Evolutionary conservation across 2,329 filamentous ascomycete species (phyloP).

Genomic region (Zasmidium citrigriseum): DNA sequence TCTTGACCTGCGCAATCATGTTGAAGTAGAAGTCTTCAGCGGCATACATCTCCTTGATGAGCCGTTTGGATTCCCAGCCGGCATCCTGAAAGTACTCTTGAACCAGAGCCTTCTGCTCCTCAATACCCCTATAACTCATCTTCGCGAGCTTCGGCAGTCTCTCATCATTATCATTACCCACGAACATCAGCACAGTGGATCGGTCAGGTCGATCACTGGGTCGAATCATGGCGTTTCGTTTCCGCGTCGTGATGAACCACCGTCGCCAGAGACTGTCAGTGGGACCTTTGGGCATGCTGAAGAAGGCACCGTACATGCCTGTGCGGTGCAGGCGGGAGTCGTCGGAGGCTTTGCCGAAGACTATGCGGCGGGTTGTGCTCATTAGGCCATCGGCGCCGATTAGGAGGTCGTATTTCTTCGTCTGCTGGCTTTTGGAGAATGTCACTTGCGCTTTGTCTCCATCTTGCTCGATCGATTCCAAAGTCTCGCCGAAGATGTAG

Average conservation of each 20-base stretch:
- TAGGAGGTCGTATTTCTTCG: slow-evolving; percentile 29
- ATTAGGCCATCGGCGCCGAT: slow-evolving; percentile 37
- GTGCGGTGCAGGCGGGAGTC: slow-evolving; percentile 18
- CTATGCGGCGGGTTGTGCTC: slow-evolving; percentile 29
- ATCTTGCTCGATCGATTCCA: slow-evolving; percentile 28
- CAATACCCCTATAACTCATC: slow-evolving; percentile 16
- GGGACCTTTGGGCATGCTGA: slow-evolving; percentile 27
- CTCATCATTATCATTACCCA: slow-evolving; percentile 25
- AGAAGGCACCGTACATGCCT: slow-evolving; percentile 35
- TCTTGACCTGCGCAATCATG: slow-evolving; percentile 34
- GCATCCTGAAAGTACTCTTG: slow-evolving; percentile 28
- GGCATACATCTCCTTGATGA: slow-evolving; percentile 29
- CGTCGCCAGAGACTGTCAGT: slow-evolving; percentile 32
- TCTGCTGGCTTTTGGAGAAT: slow-evolving; percentile 27
- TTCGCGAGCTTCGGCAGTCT: slow-evolving; percentile 20
- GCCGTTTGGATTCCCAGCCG: slow-evolving; percentile 31
- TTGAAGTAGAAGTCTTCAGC: slow-evolving; percentile 37
- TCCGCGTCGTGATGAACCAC: slow-evolving; percentile 33
- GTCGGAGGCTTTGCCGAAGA: slow-evolving; percentile 29
- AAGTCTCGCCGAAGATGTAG: slow-evolving; percentile 31
- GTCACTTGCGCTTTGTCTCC: slow-evolving; percentile 26
- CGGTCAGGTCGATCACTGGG: slow-evolving; percentile 24
- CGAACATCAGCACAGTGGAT: slow-evolving; percentile 29
- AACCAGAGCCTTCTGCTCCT: slow-evolving; percentile 31
- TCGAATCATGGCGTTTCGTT: slow-evolving; percentile 33